A percentile compares a stretch with the other conserved stretches of the same genome.
phyloP scores from a whole-genome alignment of 208 protist genomes.

The Jaenimonas drosophilae region DNA sequence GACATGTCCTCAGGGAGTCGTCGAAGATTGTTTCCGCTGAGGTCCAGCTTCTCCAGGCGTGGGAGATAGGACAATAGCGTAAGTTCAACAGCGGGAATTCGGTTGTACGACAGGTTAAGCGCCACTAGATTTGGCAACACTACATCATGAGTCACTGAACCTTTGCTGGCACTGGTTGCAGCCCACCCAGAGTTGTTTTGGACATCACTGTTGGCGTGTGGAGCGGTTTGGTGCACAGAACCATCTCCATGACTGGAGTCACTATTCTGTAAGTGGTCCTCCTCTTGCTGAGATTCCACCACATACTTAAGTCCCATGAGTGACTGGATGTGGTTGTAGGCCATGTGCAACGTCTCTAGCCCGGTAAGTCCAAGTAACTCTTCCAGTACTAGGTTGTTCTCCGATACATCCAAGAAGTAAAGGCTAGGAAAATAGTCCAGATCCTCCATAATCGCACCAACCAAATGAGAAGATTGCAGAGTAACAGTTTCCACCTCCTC shows the following conservation, averaged over 20 bases:
- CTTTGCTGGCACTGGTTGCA: too few species aligned
- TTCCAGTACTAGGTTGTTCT: slow-evolving; percentile 61
- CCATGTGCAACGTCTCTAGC: slow-evolving; percentile 64
- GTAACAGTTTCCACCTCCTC: slow-evolving; percentile 58
- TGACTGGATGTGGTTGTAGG: slow-evolving; percentile 65
- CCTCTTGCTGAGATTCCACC: slow-evolving; percentile 11
- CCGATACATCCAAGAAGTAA: slow-evolving; percentile 70
- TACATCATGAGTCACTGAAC: slow-evolving; percentile 21
- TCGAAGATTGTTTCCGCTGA: slow-evolving; percentile 73
- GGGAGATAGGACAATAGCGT: slow-evolving; percentile 48
- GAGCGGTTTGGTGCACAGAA: not conserved
- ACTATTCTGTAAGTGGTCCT: too few species aligned
- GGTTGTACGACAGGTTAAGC: slow-evolving; percentile 84
- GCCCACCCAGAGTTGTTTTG: too few species aligned
- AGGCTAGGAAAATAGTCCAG: slow-evolving; percentile 60
- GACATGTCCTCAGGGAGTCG: slow-evolving; percentile 60
- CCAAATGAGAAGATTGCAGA: slow-evolving; percentile 52
- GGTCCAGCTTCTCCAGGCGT: slow-evolving; percentile 62
- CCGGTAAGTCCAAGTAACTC: slow-evolving; percentile 43
- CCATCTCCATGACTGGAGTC: too few species aligned
- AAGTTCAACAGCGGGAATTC: slow-evolving; percentile 42
- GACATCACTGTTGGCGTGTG: too few species aligned
- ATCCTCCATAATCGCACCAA: slow-evolving; percentile 58
- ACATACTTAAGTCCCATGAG: slow-evolving; percentile 19
- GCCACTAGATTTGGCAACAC: slow-evolving; percentile 37